phyloP scores from a whole-genome alignment of 2,329 filamentous ascomycete species.

The Dothiorella sarmentorum region DNA sequence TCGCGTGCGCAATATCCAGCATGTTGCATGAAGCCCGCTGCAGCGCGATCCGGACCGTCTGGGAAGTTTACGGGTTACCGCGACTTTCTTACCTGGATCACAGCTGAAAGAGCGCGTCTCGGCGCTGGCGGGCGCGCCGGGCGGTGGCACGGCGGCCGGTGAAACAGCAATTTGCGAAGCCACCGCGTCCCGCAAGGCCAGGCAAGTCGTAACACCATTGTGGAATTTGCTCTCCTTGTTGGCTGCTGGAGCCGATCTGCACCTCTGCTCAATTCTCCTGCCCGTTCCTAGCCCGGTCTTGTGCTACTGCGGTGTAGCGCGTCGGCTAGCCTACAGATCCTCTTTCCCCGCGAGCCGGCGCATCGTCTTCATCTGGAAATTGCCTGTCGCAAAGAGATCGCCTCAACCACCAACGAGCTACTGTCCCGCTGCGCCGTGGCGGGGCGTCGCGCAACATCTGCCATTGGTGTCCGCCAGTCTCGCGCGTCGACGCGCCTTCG shows the following conservation, averaged over 20 bases:
- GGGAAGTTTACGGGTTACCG: conserved; percentile 5
- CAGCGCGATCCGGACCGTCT: conserved; percentile 13
- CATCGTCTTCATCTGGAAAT: conserved; percentile 13
- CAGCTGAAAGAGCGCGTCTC: conserved; percentile 14
- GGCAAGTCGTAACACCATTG: conserved; percentile 5
- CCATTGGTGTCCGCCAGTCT: conserved; percentile 4
- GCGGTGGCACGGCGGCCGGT: conserved; percentile 14
- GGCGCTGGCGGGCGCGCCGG: conserved; percentile 6
- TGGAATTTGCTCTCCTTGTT: conserved; percentile 10
- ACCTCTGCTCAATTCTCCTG: conserved; percentile 11
- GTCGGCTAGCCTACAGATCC: conserved; percentile 15
- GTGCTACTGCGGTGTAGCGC: conserved; percentile 15
- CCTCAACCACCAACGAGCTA: conserved; percentile 9
- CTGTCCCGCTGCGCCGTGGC: conserved; percentile 10
- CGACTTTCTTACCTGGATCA: conserved; percentile 13
- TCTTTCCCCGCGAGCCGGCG: conserved; percentile 17
- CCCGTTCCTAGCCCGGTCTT: conserved; percentile 17
- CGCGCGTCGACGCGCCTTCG: not conserved
- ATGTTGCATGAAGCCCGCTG: conserved; percentile 12
- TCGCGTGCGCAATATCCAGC: conserved; percentile 8
- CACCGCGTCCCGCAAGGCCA: conserved; percentile 10
- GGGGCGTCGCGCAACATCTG: not conserved
- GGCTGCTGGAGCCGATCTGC: conserved; percentile 13
- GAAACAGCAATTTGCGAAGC: conserved; percentile 16
- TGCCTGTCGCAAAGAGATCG: conserved; percentile 15